Base-by-base conservation (phyloP, 2,329 filamentous ascomycete species). In the Botrytis medusae region DNA sequence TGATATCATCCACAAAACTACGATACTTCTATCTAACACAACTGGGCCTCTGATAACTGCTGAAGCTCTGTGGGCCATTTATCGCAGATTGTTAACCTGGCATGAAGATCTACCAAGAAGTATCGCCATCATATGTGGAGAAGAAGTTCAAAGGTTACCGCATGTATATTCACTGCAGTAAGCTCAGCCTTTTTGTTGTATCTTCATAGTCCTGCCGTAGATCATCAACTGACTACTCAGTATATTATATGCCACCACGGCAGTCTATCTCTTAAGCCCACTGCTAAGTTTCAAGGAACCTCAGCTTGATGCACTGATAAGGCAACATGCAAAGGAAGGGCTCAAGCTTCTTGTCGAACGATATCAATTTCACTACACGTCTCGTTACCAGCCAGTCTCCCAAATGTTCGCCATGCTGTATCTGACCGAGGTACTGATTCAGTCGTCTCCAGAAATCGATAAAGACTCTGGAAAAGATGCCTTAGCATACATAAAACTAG, bases 401-500 rank as follows among this genome's bases (percentile, higher is more conserved):
- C 81, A 82, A 69, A 79, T 81, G 74, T 81, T 82, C 74, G 75
- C 77, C 34, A 29, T 80, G 44, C 75, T 82, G 5, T 79, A 82
- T 62, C 71, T 82, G 34, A 77, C 76, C 18, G 80, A 82, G 67
- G 68, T 78, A 12, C 67, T 81, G 40, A 74, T 78, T n/a, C 78
- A 79, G 34, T 80, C 78, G 68, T 81, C 78, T 34, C 79, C 80
- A 18, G 74, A 74, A n/a, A 76, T 73, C 14, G 59, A 75, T 18
- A 76, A 79, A 51, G 74, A 74, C 12, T 51, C 63, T 68, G 70
- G 76, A 16, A 78, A 77, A 60, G 76, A 79, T 74, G 80, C 78
- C 4, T 67, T 73, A 1, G 76, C 78, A 46, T 77, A 78, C n/a
- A 76, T 81, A 12, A 71, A 76, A 25, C 78, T 80, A 68, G 79